Evolutionary conservation across 2,329 filamentous ascomycete species (phyloP).

Genomic region (Diaporthe citrichinensis): DNA sequence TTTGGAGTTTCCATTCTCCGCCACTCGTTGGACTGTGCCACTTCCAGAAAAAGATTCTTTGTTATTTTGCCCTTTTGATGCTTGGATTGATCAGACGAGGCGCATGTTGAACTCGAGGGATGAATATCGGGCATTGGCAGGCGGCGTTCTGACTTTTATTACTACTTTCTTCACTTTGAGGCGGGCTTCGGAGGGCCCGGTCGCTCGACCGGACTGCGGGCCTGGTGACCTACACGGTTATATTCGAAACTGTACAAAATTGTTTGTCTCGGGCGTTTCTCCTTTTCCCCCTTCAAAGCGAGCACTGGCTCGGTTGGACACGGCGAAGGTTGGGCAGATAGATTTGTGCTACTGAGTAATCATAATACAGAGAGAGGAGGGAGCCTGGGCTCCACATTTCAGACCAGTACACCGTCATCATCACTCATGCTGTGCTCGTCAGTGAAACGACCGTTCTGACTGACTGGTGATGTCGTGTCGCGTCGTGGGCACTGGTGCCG

Average conservation of each 20-base stretch:
- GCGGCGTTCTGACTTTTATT: slow-evolving; percentile 25
- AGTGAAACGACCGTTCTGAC: neutral
- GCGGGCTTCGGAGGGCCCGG: neutral
- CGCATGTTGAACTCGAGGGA: slow-evolving; percentile 13
- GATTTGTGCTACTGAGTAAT: slow-evolving; percentile 33
- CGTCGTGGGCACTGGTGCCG: neutral
- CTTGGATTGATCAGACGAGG: slow-evolving; percentile 31
- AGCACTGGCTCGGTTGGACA: slow-evolving; percentile 16
- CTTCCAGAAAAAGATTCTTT: neutral
- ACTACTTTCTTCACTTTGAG: neutral
- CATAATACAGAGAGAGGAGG: slow-evolving; percentile 22
- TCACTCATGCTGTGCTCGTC: neutral
- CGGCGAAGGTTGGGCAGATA: slow-evolving; percentile 21
- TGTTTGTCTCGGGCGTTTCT: neutral
- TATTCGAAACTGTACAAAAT: slow-evolving; percentile 21
- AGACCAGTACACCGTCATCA: neutral
- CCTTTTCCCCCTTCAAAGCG: neutral
- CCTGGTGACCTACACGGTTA: neutral
- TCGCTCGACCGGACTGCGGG: neutral
- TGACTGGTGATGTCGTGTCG: neutral
- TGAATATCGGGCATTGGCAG: slow-evolving; percentile 30
- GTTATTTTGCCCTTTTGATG: slow-evolving; percentile 1
- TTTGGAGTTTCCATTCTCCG: neutral
- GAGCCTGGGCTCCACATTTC: neutral
- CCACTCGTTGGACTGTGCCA: slow-evolving; percentile 11